These are phyloP conservation scores for Alloteropsis semialata DNA, from an alignment of 176 grass and related monocot species.

Conservation along the genomic window DNA sequence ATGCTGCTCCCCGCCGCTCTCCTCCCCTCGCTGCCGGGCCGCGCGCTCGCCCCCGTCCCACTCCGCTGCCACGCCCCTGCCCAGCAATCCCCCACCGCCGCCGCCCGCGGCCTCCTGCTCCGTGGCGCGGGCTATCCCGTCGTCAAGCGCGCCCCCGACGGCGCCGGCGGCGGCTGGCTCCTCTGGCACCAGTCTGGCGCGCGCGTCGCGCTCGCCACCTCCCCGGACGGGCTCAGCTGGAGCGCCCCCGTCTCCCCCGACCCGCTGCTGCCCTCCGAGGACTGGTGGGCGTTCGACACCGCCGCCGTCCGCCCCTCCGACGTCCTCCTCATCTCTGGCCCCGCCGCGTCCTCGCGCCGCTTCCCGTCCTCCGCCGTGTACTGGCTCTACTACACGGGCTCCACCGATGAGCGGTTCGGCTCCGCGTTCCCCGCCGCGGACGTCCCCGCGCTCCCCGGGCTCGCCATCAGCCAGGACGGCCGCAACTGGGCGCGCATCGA, in stretches of 20 bases:
- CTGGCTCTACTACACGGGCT: slow-evolving; percentile 94
- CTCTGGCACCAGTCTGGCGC: slow-evolving; percentile 55
- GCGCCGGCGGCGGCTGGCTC: slow-evolving; percentile 55
- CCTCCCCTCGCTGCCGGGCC: slow-evolving; percentile 5
- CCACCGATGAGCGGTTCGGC: slow-evolving; percentile 44
- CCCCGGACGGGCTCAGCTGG: slow-evolving; percentile 70
- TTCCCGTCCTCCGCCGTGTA: slow-evolving; percentile 55
- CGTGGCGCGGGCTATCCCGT: slow-evolving; percentile 55
- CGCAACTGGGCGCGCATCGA: slow-evolving; percentile 92
- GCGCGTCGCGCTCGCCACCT: slow-evolving; percentile 54
- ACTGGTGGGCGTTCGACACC: slow-evolving; percentile 95
- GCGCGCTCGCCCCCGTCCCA: not conserved
- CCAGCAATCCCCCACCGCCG: not conserved
- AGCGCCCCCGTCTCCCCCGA: slow-evolving; percentile 26
- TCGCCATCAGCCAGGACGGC: slow-evolving; percentile 89
- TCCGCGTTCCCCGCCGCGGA: slow-evolving; percentile 24
- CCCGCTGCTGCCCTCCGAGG: slow-evolving; percentile 45
- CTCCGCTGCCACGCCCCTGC: slow-evolving; percentile 28
- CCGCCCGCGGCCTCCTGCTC: slow-evolving; percentile 16
- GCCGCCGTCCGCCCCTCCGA: slow-evolving; percentile 57
- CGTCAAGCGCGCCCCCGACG: slow-evolving; percentile 56
- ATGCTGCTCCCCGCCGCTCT: slow-evolving; percentile 11
- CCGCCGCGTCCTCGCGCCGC: slow-evolving; percentile 42
- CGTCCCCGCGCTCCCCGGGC: slow-evolving; percentile 51
- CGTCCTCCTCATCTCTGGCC: slow-evolving; percentile 66